phyloP scores from a whole-genome alignment of 257 asterid species.

The Solanum tarapatanum region DNA sequence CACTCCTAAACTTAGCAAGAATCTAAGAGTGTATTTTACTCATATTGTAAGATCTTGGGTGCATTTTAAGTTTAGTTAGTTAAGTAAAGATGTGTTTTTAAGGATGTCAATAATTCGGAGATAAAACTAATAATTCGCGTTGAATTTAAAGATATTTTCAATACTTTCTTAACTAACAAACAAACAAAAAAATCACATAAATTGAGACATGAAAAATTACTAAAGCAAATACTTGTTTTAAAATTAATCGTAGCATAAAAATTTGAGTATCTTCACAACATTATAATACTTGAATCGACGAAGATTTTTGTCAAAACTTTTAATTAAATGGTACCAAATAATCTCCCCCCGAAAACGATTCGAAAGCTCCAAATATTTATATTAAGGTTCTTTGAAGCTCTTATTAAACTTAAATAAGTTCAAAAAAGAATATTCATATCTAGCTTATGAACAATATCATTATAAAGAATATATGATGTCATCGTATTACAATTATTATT shows the following conservation, averaged over 20 bases:
- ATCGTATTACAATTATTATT: no score
- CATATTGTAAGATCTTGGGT: fast-evolving
- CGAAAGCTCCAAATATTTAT: neutral
- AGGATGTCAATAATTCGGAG: no score
- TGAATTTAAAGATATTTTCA: no score
- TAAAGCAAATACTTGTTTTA: neutral
- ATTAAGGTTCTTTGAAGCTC: neutral
- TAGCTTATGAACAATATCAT: neutral
- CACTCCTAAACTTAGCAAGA: fast-evolving
- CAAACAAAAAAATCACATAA: neutral
- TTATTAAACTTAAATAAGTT: neutral
- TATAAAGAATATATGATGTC: neutral
- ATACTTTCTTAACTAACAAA: neutral
- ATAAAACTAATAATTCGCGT: no score
- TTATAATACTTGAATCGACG: neutral
- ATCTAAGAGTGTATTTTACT: no score
- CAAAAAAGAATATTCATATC: neutral
- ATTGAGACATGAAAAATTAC: neutral
- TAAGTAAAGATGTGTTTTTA: no score
- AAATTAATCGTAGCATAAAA: neutral
- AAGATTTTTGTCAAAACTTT: neutral
- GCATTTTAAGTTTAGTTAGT: neutral
- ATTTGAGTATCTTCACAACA: neutral
- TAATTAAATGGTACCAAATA: neutral
- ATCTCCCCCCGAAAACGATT: neutral